Evolutionary conservation across 306 rosid genomes (phyloP), one percentile per base, ranked within the genome.

Genomic region (Medicago arabica): DNA sequence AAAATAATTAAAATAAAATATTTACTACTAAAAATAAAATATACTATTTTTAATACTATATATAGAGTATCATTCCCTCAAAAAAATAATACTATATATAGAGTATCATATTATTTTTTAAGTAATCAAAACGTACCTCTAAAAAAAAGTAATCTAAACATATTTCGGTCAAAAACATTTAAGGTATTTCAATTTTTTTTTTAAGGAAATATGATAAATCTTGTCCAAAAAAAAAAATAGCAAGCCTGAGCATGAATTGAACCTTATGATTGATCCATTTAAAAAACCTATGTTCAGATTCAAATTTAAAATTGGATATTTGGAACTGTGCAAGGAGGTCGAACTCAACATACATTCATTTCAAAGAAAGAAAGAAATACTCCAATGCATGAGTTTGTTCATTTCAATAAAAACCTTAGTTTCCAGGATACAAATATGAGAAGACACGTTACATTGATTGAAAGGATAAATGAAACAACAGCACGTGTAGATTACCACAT

Each of bases 401-500:
- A 60, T n/a, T 60, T 58, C 58, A 67, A 11, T 55, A 4, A 46
- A 8, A 28, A 41, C 67, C 64, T 70, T 61, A 8, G 39, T 55
- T 66, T 72, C 50, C 40, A 66, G 14, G 34, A 58, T n/a, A 59
- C 40, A 60, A n/a, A 63, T 46, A 66, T 17, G 18, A 41, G 54
- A 66, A 40, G 10, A 19, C 18, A 11, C 10, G 9, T 66, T 18
- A 6, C 4, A 66, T 54, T 65, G 55, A 70, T 23, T 19, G 72
- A 62, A 44, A 54, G 54, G n/a, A 60, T 60, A 49, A 40, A 81
- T 47, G 19, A 44, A 66, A 67, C 60, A 60, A 76, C 62, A 61
- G 58, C 53, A 81, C 6, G 17, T 12, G 19, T 61, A 71, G 76
- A 81, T 75, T 89, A 96, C 99, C 99, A 75, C 99, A n/a, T n/a